Percentiles rank a stretch among this genome's conserved stretches.
These are phyloP conservation scores for Multifurca ochricompacta DNA, from an alignment of 768 basidiomycete species.

Conservation along the genomic window DNA sequence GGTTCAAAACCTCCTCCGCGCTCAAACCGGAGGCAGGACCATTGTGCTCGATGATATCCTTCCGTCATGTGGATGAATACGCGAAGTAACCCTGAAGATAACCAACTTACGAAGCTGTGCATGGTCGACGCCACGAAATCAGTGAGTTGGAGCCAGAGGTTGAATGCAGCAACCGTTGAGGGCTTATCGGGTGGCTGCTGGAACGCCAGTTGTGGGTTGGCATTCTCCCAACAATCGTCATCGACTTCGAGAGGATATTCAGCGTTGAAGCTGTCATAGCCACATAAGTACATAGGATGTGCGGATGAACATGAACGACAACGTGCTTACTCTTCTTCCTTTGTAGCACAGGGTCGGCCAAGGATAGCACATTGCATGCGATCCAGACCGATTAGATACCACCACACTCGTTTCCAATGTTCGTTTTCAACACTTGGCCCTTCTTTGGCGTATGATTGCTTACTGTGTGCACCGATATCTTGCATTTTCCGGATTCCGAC, in stretches of 20 bases:
- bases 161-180: conserved; percentile 34
- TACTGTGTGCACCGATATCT: conserved; percentile 44
- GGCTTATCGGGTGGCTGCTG: conserved; percentile 40
- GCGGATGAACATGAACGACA: conserved; percentile 14
- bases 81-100: not conserved
- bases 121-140: conserved; percentile 39
- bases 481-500: conserved; percentile 45
- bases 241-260: conserved; percentile 47
- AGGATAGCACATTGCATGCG: conserved; percentile 44
- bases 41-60: conserved; percentile 5
- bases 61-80: not conserved
- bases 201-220: conserved; percentile 34
- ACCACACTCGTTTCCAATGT: conserved; percentile 45
- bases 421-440: conserved; percentile 36
- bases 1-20: conserved; percentile 32
- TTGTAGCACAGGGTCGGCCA: conserved; percentile 48
- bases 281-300: not conserved
- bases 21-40: conserved; percentile 17
- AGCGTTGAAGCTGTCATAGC: conserved; percentile 34
- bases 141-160: conserved; percentile 37
- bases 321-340: conserved; percentile 56
- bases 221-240: conserved; percentile 47
- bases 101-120: conserved; percentile 35
- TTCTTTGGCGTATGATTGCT: conserved; percentile 27
- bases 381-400: conserved; percentile 53